phyloP scores from a whole-genome alignment of 2,329 filamentous ascomycete species.

The Aspergillus sp. region DNA sequence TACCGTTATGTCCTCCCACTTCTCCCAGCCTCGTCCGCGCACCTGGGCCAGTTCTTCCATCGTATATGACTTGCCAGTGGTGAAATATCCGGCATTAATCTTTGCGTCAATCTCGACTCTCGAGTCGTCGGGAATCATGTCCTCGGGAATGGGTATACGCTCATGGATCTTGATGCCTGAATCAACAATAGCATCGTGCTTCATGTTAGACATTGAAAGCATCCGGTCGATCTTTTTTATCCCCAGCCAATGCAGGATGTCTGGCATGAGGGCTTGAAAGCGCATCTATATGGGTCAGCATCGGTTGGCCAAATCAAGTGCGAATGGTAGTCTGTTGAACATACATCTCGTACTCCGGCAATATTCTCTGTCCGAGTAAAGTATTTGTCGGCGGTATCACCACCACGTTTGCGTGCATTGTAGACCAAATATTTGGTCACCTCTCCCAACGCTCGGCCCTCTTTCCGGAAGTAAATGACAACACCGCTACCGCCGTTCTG shows the following conservation, averaged over 20 bases:
- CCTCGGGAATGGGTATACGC: conserved; percentile 86
- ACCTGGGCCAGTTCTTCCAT: conserved; percentile 82
- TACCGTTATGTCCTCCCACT: conserved; percentile 50
- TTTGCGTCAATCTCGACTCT: conserved; percentile 99
- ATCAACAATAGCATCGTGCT: conserved; percentile 52
- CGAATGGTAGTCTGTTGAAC: background rate
- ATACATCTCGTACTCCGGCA: conserved; percentile 77
- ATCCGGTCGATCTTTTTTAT: conserved; percentile 98
- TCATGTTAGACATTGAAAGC: conserved; percentile 92
- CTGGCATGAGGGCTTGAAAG: conserved; percentile 97
- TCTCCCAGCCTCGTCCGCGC: conserved; percentile 89
- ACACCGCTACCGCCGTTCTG: conserved; percentile 91
- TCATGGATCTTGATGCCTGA: conserved; percentile 73
- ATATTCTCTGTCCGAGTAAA: conserved; percentile 98
- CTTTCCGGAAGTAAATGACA: conserved; percentile 98
- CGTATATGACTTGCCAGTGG: conserved; percentile 84
- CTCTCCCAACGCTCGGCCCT: conserved; percentile 90
- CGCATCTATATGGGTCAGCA: conserved; percentile 66
- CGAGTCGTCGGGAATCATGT: conserved; percentile 91
- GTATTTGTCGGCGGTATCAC: conserved; percentile 56
- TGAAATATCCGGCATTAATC: conserved; percentile 88
- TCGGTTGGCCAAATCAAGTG: background rate
- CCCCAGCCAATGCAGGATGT: conserved; percentile 95
- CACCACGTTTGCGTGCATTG: conserved; percentile 48
- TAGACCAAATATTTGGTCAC: conserved; percentile 84